Base-by-base conservation (phyloP, 768 basidiomycete genomes). In the Russula lepida region DNA sequence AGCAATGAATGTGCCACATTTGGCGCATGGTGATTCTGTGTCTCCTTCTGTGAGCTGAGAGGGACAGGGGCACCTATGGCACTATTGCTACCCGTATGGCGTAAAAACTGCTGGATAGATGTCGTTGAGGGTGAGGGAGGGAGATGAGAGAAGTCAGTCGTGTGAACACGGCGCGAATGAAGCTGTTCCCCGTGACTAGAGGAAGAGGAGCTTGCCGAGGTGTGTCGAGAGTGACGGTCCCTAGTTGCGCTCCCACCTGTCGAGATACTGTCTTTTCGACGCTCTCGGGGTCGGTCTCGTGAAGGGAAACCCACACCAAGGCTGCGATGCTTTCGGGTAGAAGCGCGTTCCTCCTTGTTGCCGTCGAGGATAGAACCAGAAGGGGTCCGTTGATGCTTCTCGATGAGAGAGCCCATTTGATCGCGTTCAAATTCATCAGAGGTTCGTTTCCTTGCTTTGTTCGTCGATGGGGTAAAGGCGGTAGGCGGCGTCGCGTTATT, bases 61-160 rank as follows among this genome's bases (percentile, higher is more conserved):
- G 71, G 70, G 1, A 73, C 73, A 1, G 77, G 70, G 17, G 73
- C 67, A 27, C 75, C 71, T 8, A 74, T 73, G 56, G 71, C 74
- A 39, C 74, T 71, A n/a, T 75, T 73, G 39, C 71, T 76, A 46
- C 77, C 72, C 4, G 80, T 74, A 59, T 85, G 82, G 57, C 83
- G 80, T 61, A 92, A 74, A 68, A 94, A 85, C 65, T 91, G 88
- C 61, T 91, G 87, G 59, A 94, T 92, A 6, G 89, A 89, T 6
- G 89, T 85, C n/a, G 90, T 84, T 2, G 92, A 92, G 21, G 92
- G 92, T 15, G 92, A 94, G 15, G 94, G 90, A 13, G 92, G 92
- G 4, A 95, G 78, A 69, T 91, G 90, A 0, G 93, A 92, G 72
- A 91, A 93, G 71, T 94, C 92, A 7, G 79, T 85, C 52, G 82